Evolutionary conservation across 2,329 filamentous ascomycete species (phyloP), one percentile per base, ranked within the genome.

Genomic region (Fusarium floridanum): DNA sequence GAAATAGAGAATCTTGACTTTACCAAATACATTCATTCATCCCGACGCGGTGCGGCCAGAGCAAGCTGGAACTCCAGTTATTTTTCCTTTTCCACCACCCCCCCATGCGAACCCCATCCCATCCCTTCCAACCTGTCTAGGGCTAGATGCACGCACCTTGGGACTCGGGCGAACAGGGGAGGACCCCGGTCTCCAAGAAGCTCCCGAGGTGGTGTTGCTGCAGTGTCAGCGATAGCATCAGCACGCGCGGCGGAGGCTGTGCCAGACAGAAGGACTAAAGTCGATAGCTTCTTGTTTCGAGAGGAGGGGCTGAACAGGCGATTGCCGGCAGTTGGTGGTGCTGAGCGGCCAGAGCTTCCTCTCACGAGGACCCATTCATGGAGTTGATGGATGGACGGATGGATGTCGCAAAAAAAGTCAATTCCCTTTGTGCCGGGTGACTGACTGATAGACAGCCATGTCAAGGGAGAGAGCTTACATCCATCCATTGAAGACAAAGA

Each of bases 161-260:
- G 43, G 45, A 55, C 53, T 60, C 61, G 55, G 53, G 61, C 41
- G 64, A 73, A 73, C 76, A 76, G 55, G 75, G 76, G 75, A 69
- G 20, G 48, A 59, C 71, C 76, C 73, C 56, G 59, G 73, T 67
- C 55, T 6, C 57, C 9, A 53, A 53, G 62, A 75, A 60, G 64
- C 67, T 75, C 67, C 53, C 61, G 53, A 73, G 22, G 9, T 27
- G 45, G 45, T 50, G 24, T 73, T 74, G 69, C 75, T 72, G 73
- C 68, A 77, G 67, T 60, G 65, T 77, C 76, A 76, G 75, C 73
- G 68, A 77, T 72, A 72, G 69, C 57, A 78, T 76, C 75, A 77
- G 72, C 77, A 71, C 43, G 67, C 65, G 66, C 63, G 68, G 68
- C 66, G 67, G 77, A 78, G 77, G 77, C 77, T 74, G 77, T 78